These are phyloP conservation scores for Thuidium tamariscinum DNA, from an alignment of 225 moss, liverwort and hornwort genomes.

Conservation along the genomic window DNA sequence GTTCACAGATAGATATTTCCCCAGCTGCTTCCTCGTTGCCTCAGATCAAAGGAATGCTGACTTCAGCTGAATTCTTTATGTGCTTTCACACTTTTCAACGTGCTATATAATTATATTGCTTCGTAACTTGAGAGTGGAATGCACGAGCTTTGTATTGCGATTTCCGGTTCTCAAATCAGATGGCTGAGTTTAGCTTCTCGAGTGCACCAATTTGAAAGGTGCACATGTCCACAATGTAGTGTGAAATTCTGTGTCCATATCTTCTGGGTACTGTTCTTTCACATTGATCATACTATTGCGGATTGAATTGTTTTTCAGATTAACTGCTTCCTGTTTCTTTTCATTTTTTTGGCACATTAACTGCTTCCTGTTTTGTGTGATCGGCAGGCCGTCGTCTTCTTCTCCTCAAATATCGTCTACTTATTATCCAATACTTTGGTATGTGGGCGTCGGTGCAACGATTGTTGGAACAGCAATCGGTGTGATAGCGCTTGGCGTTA, in stretches of 20 bases:
- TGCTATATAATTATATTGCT: not conserved
- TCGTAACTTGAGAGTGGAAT: not conserved
- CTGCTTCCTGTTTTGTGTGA: not conserved
- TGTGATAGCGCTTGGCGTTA: too few species aligned
- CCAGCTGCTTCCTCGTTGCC: not conserved
- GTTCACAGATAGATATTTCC: too few species aligned
- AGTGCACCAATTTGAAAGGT: not conserved
- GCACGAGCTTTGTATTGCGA: not conserved
- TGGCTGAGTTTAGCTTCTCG: not conserved
- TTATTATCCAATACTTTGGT: not conserved
- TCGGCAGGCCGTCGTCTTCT: too few species aligned
- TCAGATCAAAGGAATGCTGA: not conserved
- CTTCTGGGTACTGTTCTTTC: not conserved
- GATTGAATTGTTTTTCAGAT: too few species aligned
- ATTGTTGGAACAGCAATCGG: too few species aligned
- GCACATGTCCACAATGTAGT: not conserved
- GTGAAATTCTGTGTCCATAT: not conserved
- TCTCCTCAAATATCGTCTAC: not conserved
- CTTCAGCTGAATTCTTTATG: not conserved
- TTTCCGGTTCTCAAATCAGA: not conserved
- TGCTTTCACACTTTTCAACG: not conserved
- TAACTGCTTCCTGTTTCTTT: too few species aligned
- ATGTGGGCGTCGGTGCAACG: too few species aligned
- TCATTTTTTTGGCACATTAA: too few species aligned
- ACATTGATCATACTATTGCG: too few species aligned